Evolutionary conservation across 306 rosid species (phyloP).

Genomic region (Begonia peltatifolia): DNA sequence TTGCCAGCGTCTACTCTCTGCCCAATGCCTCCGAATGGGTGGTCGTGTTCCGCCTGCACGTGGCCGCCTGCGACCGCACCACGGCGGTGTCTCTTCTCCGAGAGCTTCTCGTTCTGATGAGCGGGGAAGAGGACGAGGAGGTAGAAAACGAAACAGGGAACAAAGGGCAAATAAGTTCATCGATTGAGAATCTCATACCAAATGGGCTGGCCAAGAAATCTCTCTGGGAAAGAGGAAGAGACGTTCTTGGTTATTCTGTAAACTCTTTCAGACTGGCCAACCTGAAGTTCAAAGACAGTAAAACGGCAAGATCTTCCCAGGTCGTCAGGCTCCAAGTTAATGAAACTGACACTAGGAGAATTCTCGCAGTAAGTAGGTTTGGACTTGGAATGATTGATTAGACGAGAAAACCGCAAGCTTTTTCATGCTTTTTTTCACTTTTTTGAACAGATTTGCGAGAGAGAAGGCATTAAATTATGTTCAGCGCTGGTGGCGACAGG

Average conservation of each 20-base stretch:
- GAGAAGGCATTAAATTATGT: constrained; percentile 27
- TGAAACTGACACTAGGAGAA: constrained; percentile 18
- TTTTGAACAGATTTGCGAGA: neutral
- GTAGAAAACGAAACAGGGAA: constrained; percentile 1
- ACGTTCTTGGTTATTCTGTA: constrained; percentile 41
- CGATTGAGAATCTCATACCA: constrained; percentile 38
- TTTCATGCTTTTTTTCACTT: neutral
- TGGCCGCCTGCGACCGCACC: constrained; percentile 44
- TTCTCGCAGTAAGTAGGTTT: constrained; percentile 24
- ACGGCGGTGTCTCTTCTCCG: constrained; percentile 32
- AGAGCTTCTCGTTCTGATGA: constrained; percentile 20
- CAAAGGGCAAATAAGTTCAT: constrained; percentile 9
- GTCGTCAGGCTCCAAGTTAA: constrained; percentile 34
- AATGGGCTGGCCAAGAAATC: constrained; percentile 18
- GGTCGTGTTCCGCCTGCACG: constrained; percentile 30
- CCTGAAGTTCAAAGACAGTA: constrained; percentile 29
- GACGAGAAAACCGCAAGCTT: too few relatives aligned
- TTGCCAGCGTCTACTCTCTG: constrained; percentile 22
- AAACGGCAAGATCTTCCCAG: constrained; percentile 22
- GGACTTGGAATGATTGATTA: too few relatives aligned
- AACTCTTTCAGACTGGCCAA: constrained; percentile 30
- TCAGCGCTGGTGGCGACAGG: constrained; percentile 48
- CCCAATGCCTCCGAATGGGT: constrained; percentile 11
- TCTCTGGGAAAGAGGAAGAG: constrained; percentile 35
- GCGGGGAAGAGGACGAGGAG: neutral